phyloP scores from a whole-genome alignment of 1,284 basidiomycete species.

The Violaceomyces palustris region DNA sequence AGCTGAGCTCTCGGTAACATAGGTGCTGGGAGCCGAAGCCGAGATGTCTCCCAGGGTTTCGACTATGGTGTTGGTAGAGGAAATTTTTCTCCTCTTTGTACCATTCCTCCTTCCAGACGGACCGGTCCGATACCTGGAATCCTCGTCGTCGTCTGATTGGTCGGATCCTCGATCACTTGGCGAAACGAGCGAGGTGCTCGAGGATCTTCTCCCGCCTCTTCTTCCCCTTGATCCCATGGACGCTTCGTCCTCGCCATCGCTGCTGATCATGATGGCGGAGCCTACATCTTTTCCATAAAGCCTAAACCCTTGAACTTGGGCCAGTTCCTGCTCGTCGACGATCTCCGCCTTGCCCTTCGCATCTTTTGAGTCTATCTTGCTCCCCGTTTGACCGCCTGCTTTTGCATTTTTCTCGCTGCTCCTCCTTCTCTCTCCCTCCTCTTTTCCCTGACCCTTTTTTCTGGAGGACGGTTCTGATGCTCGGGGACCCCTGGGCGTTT shows the following conservation, averaged over 20 bases:
- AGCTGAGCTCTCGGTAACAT: too few relatives aligned
- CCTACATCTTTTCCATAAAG: neutral
- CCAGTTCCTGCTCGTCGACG: neutral
- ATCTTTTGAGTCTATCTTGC: neutral
- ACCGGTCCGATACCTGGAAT: constrained; percentile 31
- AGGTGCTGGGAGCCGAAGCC: too few relatives aligned
- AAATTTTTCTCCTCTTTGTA: too few relatives aligned
- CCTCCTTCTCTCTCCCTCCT: constrained; percentile 3
- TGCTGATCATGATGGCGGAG: neutral
- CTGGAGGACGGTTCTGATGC: neutral
- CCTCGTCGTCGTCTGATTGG: constrained; percentile 8
- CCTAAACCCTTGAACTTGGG: neutral
- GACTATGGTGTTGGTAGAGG: too few relatives aligned
- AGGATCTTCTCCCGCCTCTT: too few relatives aligned
- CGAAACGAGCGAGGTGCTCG: too few relatives aligned
- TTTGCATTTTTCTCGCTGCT: neutral
- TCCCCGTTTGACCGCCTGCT: constrained; percentile 7
- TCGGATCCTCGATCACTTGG: neutral
- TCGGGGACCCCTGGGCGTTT: neutral
- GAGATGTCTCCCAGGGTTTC: too few relatives aligned
- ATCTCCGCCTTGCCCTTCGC: neutral
- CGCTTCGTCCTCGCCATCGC: too few relatives aligned
- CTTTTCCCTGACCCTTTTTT: neutral
- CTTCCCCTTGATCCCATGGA: too few relatives aligned
- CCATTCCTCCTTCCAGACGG: too few relatives aligned